Evolutionary conservation across 345 rosid species (phyloP), one percentile per base, ranked within the genome.

Genomic region (Citrus sp.): DNA sequence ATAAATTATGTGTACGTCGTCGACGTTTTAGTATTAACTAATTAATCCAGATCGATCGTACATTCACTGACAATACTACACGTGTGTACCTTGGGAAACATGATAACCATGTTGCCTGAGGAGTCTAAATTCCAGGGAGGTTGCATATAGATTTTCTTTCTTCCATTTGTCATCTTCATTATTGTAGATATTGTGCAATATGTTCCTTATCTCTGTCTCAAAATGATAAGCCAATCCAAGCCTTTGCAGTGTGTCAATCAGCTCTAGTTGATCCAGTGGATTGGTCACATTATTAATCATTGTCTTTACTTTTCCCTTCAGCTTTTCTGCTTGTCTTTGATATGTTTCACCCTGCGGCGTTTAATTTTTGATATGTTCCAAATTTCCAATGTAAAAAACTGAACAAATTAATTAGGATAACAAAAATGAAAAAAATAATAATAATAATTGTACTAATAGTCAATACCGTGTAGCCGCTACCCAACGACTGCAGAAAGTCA

Each of bases 151-250:
- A 63, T 63, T 42, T 9, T 46, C 67, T 19, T 30, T 75, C 25
- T 63, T 75, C 78, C 78, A 75, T 46, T 6, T 21, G 63, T 63
- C 70, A 40, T 42, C 24, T 12, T 25, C 63, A 0, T 30, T 46
- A 46, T 28, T 75, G 40, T 63, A 30, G 18, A 75, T 9, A 12
- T 21, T 22, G 9, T 63, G 30, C 60, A 75, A 3, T 13, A 16
- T 18, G 7, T 32, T 75, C 70, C 49, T 21, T 9, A 75, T 75
- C 38, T 75, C 78, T 5, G 28, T 49, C 7, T 10, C 22, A 63
- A 75, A 75, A 32, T 75, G 78, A 63, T 75, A 63, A 16, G 70
- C 78, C 78, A 63, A 63, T 46, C 78, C 70, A 75, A 63, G 78
- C 64, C 61, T 75, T 75, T 63, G 78, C 61, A 75, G 63, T 27